A percentile compares a stretch with the other conserved stretches of the same genome.
Conservation (phyloP, 75 land plant genomes). For the Picea sitchensis region DNA sequence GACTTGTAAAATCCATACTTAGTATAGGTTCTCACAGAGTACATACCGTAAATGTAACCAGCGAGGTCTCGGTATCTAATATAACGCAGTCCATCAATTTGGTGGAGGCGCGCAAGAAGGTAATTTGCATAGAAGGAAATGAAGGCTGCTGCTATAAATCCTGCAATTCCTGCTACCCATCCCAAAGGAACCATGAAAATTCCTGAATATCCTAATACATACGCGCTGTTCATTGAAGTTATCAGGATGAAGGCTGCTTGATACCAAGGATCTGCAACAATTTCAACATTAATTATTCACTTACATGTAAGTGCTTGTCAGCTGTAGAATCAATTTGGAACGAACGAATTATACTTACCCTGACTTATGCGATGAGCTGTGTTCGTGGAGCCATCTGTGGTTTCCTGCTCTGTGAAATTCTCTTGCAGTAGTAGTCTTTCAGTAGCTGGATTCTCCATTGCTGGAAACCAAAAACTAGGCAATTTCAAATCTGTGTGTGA, state of each 20-base stretch:
- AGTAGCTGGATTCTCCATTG: too few species aligned
- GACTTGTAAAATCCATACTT: too few species aligned
- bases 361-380: constrained; percentile 9
- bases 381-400: too few species aligned
- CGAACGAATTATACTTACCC: background rate
- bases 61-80: constrained; percentile 92
- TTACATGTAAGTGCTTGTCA: too few species aligned
- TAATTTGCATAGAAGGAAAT: constrained; percentile 70
- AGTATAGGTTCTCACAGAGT: background rate
- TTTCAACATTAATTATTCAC: too few species aligned
- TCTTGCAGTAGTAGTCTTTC: too few species aligned
- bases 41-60: constrained; percentile 64
- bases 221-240: constrained; percentile 73
- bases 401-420: too few species aligned
- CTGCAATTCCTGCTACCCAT: constrained; percentile 59
- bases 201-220: constrained; percentile 75
- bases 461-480: too few species aligned
- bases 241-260: constrained; percentile 70
- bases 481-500: too few species aligned
- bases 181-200: constrained; percentile 81
- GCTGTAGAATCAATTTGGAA: too few species aligned
- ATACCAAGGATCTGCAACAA: constrained; percentile 68
- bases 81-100: constrained; percentile 70
- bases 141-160: constrained; percentile 48
- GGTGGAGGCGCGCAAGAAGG: constrained; percentile 71